Evolutionary conservation across 148 eudicot species (phyloP), one percentile per base, ranked within the genome.

Genomic region (Polygonum maritimum): DNA sequence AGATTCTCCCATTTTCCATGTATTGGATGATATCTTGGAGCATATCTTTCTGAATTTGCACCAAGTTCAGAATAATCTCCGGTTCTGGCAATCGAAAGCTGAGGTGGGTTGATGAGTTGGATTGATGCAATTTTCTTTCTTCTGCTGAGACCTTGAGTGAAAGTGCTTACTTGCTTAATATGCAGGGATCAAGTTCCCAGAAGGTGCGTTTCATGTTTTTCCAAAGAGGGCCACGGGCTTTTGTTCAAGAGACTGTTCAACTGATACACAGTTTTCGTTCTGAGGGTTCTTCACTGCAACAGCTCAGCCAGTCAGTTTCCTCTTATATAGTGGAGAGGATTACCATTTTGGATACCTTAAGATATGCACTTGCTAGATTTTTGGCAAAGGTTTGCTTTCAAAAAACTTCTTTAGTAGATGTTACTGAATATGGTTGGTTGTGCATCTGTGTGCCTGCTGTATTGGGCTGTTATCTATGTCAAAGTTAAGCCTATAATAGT

Each of bases 151-250:
- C 38, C 21, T 36, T 35, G 71, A 67, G 44, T 16, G 44, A 36
- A 67, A 36, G 21, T 38, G 6, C 16, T 67, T 36, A 36, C 38
- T 60, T 35, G 22, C 16, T 7, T 60, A 21, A 35, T 72, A 41
- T 78, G 82, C 83, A 96, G 99, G 92, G 90, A 33, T 90, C 99
- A 54, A 81, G 83, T 86, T 82, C 87, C 78, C 87, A 76, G 76
- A 96, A 87, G 79, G 88, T 86, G 39, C 91, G 88, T 82, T 96
- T 92, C 81, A 85, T 96, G 88, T 83, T 96, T 76, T 89, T 90
- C 63, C 90, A 91, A 87, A 85, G 98, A 81, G 99, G 99, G 44
- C 99, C 99, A 41, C 77, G 57, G 69, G 98, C 99, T 69, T 92
- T 96, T 78, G 2, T 91, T 65, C 82, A 82, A 73, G 98, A 86